Percentiles rank a stretch among this genome's conserved stretches.
phyloP scores from a whole-genome alignment of 352 stramenopile species.

The Lagenidium giganteum region DNA sequence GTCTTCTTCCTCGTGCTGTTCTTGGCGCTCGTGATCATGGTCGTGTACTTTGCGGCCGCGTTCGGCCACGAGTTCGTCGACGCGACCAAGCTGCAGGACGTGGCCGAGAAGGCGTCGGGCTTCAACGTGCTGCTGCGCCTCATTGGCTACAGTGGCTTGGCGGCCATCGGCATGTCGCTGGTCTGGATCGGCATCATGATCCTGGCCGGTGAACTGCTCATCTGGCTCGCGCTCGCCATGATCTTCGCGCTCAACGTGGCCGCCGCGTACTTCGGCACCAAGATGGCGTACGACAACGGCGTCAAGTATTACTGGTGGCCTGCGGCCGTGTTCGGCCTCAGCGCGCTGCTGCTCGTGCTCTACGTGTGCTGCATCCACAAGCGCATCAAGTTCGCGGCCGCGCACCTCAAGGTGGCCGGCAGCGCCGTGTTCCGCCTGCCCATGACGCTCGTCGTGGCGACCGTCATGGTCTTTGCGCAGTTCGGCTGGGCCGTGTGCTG shows the following conservation, averaged over 20 bases:
- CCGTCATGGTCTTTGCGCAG: slow-evolving; percentile 82
- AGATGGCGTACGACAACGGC: slow-evolving; percentile 54
- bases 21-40: slow-evolving; percentile 24
- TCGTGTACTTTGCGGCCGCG: slow-evolving; percentile 23
- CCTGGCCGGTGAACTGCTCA: slow-evolving; percentile 29
- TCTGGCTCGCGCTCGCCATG: slow-evolving; percentile 41
- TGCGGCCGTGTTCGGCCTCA: slow-evolving; percentile 23
- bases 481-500: slow-evolving; percentile 85
- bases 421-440: slow-evolving; percentile 80
- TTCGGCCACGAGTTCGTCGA: slow-evolving; percentile 23
- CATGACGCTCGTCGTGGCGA: slow-evolving; percentile 78
- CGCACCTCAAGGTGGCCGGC: slow-evolving; percentile 87
- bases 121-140: slow-evolving; percentile 57
- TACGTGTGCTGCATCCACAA: slow-evolving; percentile 72
- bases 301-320: slow-evolving; percentile 67
- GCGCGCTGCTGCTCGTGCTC: slow-evolving; percentile 29
- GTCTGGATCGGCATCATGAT: slow-evolving; percentile 80
- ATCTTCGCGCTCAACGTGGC: slow-evolving; percentile 51
- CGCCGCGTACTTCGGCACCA: slow-evolving; percentile 59
- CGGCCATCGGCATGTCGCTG: slow-evolving; percentile 54
- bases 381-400: slow-evolving; percentile 90
- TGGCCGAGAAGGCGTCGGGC: slow-evolving; percentile 31
- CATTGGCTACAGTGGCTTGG: slow-evolving; percentile 41
- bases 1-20: slow-evolving; percentile 36
- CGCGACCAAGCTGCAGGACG: slow-evolving; percentile 20